These are phyloP conservation scores for Orychophragmus violaceus DNA, from an alignment of 345 rosid species.

Conservation along the genomic window DNA sequence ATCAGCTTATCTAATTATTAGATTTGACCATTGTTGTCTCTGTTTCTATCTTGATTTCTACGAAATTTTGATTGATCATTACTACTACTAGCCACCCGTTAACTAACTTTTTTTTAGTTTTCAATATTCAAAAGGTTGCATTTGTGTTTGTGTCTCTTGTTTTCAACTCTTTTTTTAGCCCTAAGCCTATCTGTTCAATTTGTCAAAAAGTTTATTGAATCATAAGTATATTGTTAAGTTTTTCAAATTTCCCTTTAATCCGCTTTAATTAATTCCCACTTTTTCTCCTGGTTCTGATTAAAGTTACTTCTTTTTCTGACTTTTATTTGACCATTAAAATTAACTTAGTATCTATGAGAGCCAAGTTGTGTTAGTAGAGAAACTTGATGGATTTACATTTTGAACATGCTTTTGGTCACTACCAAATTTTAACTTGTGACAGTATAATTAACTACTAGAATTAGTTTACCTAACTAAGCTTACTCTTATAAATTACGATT, in stretches of 20 bases:
- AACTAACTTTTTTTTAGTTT: background rate
- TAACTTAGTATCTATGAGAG: background rate
- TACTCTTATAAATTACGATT: no score
- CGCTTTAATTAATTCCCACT: constrained; percentile 1
- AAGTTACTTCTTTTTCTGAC: background rate
- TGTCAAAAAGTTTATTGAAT: constrained; percentile 24
- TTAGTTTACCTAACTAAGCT: no score
- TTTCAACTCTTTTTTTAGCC: constrained; percentile 19
- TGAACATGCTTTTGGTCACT: background rate
- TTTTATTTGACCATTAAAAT: background rate
- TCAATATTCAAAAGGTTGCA: constrained; percentile 17
- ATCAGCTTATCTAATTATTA: constrained; percentile 24
- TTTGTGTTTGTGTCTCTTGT: background rate
- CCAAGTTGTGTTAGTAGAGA: background rate
- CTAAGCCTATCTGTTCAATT: constrained; percentile 9
- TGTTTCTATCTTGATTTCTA: constrained; percentile 1
- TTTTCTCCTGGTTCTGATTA: constrained; percentile 1
- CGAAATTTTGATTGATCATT: background rate
- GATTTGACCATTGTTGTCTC: constrained; percentile 29
- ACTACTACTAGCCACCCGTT: background rate
- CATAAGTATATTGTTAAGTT: background rate
- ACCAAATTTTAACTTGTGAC: background rate
- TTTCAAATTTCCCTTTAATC: constrained; percentile 16
- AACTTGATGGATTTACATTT: background rate
- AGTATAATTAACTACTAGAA: no score